Conservation (phyloP, 306 rosid species). For the Quercus aquifolioides region DNA sequence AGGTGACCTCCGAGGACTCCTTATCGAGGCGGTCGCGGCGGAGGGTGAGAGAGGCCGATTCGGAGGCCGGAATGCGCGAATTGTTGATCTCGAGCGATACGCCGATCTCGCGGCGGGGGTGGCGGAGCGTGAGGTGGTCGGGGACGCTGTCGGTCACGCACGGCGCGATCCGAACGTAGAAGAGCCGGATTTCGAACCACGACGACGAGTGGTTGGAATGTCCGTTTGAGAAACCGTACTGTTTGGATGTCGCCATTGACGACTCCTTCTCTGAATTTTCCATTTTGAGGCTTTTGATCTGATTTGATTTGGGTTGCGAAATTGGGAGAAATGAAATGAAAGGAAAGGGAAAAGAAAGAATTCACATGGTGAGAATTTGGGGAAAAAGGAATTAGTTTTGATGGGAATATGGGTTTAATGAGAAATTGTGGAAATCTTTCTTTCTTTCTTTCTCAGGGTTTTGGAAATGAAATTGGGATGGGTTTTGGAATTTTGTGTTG, state of each 20-base stretch:
- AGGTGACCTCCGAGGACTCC: conserved; percentile 76
- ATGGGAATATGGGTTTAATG: too few species aligned
- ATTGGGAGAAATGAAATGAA: too few species aligned
- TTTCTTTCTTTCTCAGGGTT: too few species aligned
- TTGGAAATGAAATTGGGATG: too few species aligned
- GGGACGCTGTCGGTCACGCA: conserved; percentile 59
- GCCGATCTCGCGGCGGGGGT: conserved; percentile 59
- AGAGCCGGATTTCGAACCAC: conserved; percentile 59
- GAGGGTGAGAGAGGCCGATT: conserved; percentile 43
- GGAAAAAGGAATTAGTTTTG: too few species aligned
- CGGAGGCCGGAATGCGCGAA: conserved; percentile 40
- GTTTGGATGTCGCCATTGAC: conserved; percentile 35
- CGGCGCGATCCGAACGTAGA: conserved; percentile 68
- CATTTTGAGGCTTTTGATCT: conserved; percentile 21
- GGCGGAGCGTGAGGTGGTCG: conserved; percentile 52
- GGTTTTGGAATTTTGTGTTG: too few species aligned
- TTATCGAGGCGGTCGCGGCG: conserved; percentile 67
- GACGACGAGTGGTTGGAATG: conserved; percentile 47
- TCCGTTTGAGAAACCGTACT: conserved; percentile 34
- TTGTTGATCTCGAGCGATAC: conserved; percentile 64
- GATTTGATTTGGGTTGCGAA: too few species aligned
- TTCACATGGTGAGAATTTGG: too few species aligned
- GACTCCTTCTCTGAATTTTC: conserved; percentile 40
- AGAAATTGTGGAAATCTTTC: too few species aligned
- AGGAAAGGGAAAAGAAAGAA: too few species aligned